Conservation (phyloP, 768 basidiomycete species). For the Mycena floridula region DNA sequence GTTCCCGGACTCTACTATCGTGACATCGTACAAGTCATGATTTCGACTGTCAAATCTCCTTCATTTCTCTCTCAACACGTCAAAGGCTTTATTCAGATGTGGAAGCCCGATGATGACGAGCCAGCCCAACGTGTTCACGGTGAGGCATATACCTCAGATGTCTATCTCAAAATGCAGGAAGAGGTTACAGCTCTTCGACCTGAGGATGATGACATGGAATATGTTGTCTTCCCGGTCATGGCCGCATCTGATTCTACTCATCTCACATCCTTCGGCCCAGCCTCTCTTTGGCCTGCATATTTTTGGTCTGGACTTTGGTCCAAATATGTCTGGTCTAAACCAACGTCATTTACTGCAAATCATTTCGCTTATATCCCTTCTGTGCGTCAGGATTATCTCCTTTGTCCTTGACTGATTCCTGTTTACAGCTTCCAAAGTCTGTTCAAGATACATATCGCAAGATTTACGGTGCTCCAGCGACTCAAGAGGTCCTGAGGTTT, state of each 20-base stretch:
- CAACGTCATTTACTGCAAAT: neutral
- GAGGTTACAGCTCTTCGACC: neutral
- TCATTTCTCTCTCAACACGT: neutral
- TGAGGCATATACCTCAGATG: neutral
- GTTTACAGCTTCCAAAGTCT: neutral
- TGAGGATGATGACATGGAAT: slow-evolving; percentile 5
- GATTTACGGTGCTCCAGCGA: neutral
- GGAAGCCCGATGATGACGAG: neutral
- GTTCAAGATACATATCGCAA: neutral
- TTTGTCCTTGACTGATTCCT: neutral
- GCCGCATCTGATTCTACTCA: slow-evolving; percentile 17
- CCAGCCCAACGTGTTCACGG: neutral
- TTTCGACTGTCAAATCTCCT: neutral
- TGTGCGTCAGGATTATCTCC: neutral
- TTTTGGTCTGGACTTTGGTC: neutral
- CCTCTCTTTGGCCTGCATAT: slow-evolving; percentile 10
- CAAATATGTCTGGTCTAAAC: neutral
- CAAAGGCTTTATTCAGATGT: neutral
- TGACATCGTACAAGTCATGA: neutral
- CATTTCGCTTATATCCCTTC: neutral
- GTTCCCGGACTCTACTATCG: slow-evolving; percentile 2
- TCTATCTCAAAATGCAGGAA: neutral
- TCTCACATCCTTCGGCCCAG: slow-evolving; percentile 11
- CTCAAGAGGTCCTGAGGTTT: slow-evolving; percentile 6
- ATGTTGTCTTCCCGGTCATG: slow-evolving; percentile 12